Percentiles rank a stretch among this genome's conserved stretches.
Evolutionary conservation across 257 asterid species (phyloP).

Genomic region (Cinchona pubescens): DNA sequence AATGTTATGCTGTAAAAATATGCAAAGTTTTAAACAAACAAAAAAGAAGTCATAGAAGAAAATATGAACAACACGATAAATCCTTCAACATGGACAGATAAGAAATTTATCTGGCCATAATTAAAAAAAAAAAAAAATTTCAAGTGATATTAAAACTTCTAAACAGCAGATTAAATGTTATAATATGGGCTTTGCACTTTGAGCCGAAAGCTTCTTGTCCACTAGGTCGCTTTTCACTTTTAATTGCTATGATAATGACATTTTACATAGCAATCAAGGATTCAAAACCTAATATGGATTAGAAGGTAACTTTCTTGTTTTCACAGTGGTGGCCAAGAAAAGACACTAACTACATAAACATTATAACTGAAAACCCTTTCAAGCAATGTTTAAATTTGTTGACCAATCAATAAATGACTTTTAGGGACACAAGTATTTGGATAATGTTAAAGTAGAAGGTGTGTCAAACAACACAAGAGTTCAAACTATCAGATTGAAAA

Average conservation of each 20-base stretch:
- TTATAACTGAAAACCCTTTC: not conserved
- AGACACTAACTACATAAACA: not conserved
- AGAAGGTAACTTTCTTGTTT: not conserved
- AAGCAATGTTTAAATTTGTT: not conserved
- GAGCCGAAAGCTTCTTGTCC: no score
- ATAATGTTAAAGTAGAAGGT: not conserved
- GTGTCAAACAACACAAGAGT: not conserved
- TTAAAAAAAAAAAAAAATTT: no score
- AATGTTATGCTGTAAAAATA: no score
- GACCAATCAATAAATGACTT: not conserved
- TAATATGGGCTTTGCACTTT: no score
- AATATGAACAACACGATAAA: no score
- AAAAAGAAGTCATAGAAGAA: no score
- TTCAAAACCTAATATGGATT: not conserved
- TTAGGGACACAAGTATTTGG: not conserved
- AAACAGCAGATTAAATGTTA: no score
- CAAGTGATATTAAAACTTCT: no score
- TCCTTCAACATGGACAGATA: no score
- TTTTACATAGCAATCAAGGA: not conserved
- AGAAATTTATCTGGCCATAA: no score
- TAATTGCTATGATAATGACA: not conserved
- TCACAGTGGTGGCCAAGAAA: not conserved
- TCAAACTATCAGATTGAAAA: not conserved
- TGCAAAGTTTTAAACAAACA: no score
- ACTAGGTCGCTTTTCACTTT: no score